These are phyloP conservation scores for Xylaria palmicola DNA, from an alignment of 495 filamentous ascomycete species.

Conservation along the genomic window DNA sequence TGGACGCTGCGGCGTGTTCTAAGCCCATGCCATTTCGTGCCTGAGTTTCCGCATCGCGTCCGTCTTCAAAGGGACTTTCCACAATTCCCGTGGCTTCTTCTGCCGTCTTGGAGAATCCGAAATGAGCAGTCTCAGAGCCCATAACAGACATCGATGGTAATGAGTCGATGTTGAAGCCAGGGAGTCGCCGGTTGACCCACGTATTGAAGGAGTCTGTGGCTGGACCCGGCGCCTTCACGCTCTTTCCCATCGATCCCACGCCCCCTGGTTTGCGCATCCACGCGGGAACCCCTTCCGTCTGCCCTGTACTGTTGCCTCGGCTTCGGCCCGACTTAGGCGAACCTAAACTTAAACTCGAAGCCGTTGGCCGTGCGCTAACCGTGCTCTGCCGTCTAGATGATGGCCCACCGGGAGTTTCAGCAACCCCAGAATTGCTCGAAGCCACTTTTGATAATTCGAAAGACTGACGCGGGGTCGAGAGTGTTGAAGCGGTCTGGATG, in stretches of 20 bases:
- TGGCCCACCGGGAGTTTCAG: conserved; percentile 35
- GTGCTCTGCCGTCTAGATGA: conserved; percentile 43
- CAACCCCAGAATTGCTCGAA: conserved; percentile 34
- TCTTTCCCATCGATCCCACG: conserved; percentile 73
- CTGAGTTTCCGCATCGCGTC: conserved; percentile 35
- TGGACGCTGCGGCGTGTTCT: conserved; percentile 78
- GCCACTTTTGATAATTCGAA: conserved; percentile 53
- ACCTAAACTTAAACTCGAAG: conserved; percentile 23
- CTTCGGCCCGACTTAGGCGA: conserved; percentile 30
- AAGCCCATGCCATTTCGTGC: conserved; percentile 47
- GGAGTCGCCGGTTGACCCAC: conserved; percentile 74
- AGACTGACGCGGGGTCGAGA: conserved; percentile 63
- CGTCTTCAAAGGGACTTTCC: conserved; percentile 50
- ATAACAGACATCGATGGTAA: conserved; percentile 54
- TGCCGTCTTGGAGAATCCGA: conserved; percentile 44
- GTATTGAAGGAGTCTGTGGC: conserved; percentile 77
- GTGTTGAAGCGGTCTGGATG: conserved; percentile 50
- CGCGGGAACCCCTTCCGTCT: conserved; percentile 35
- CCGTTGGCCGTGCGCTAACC: conserved; percentile 26
- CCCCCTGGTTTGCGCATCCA: conserved; percentile 78
- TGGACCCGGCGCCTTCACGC: conserved; percentile 71
- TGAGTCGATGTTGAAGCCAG: conserved; percentile 61
- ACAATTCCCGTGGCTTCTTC: conserved; percentile 40
- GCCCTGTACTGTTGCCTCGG: conserved; percentile 29
- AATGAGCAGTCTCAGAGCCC: conserved; percentile 48